Percentiles rank a stretch among this genome's conserved stretches.
These are phyloP conservation scores for Leavenworthia alabamica DNA, from an alignment of 345 rosid species.

Conservation along the genomic window DNA sequence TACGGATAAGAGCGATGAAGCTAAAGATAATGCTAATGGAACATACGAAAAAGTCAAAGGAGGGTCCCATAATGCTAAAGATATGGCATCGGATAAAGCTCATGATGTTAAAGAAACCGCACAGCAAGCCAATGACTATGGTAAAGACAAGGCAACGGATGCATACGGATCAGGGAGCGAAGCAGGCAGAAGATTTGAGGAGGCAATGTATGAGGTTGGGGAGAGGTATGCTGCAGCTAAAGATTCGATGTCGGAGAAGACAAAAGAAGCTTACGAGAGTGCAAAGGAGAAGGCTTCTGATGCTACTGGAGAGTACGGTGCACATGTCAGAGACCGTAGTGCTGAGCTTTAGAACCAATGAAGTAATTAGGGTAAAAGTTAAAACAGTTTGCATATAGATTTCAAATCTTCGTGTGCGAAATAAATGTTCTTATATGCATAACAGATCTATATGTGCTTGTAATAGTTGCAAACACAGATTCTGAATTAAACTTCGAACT, in stretches of 20 bases:
- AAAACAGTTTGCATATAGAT: neutral
- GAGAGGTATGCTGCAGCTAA: constrained; percentile 42
- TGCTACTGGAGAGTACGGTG: constrained; percentile 40
- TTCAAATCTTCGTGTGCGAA: neutral
- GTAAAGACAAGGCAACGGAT: constrained; percentile 21
- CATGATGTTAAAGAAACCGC: constrained; percentile 22
- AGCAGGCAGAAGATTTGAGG: constrained; percentile 10
- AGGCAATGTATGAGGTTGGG: constrained; percentile 28
- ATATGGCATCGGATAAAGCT: constrained; percentile 16
- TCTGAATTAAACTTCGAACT: neutral
- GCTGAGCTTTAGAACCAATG: constrained; percentile 21
- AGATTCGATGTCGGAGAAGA: constrained; percentile 23
- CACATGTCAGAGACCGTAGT: constrained; percentile 17
- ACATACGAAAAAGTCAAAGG: constrained; percentile 11
- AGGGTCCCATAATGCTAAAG: constrained; percentile 17
- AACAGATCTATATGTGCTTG: neutral
- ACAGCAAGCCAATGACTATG: constrained; percentile 16
- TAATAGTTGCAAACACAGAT: neutral
- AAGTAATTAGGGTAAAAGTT: neutral
- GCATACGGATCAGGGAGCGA: constrained; percentile 13
- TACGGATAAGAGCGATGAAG: constrained; percentile 4
- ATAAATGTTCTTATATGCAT: neutral
- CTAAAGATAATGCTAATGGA: constrained; percentile 8
- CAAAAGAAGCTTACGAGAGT: constrained; percentile 36
- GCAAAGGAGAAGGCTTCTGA: constrained; percentile 57